Conservation (phyloP, 768 basidiomycete species). For the Collybiopsis confluens region DNA sequence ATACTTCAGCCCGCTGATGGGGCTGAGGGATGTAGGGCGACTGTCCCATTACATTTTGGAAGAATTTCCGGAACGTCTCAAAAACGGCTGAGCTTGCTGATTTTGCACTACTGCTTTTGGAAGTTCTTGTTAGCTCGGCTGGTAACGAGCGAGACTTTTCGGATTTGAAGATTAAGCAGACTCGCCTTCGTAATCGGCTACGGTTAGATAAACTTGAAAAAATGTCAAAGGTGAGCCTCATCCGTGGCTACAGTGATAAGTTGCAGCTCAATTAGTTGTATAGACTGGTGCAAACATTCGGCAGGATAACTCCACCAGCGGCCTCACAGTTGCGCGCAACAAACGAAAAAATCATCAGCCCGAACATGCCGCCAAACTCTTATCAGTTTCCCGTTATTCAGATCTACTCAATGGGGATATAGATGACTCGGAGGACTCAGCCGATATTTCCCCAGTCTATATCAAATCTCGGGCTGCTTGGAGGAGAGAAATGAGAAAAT, state of each 20-base stretch:
- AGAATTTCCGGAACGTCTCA: background rate
- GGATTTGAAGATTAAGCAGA: constrained; percentile 24
- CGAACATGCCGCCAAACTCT: background rate
- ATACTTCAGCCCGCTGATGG: background rate
- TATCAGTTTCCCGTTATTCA: background rate
- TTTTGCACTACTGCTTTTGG: background rate
- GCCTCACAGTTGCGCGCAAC: background rate
- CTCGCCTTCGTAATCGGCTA: constrained; percentile 18
- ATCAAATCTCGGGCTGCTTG: too few relatives aligned
- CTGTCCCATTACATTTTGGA: background rate
- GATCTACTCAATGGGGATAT: background rate
- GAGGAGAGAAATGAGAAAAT: too few relatives aligned
- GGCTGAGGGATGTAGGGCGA: too few relatives aligned
- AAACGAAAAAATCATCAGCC: background rate
- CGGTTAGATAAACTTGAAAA: constrained; percentile 20
- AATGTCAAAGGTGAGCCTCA: constrained; percentile 22
- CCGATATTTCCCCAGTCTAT: too few relatives aligned
- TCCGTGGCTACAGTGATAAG: background rate
- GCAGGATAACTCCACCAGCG: background rate
- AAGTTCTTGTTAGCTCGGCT: constrained; percentile 18
- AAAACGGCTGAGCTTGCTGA: background rate
- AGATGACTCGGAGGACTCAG: too few relatives aligned
- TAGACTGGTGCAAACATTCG: background rate
- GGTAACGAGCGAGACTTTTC: constrained; percentile 21
- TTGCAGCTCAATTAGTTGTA: background rate